These are phyloP conservation scores for Thielaviopsis ethacetica DNA, from an alignment of 2,329 filamentous ascomycete genomes.

Conservation along the genomic window DNA sequence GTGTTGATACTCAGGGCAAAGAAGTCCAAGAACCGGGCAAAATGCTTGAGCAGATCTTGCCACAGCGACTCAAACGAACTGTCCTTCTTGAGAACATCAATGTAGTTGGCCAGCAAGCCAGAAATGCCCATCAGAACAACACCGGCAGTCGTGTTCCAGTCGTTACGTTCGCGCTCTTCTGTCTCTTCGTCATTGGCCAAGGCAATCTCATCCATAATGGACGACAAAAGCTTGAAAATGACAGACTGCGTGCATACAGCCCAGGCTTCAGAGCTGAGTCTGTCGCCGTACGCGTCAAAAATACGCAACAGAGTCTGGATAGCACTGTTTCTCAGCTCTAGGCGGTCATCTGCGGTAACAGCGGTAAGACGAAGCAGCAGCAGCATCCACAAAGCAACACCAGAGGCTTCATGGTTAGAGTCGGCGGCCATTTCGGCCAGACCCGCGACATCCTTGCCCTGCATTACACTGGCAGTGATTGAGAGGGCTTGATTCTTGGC, in stretches of 20 bases:
- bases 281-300: constrained; percentile 78
- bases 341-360: constrained; percentile 52
- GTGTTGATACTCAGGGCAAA: constrained; percentile 54
- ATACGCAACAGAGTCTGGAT: constrained; percentile 85
- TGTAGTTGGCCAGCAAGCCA: constrained; percentile 57
- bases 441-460: constrained; percentile 32
- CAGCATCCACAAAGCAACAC: constrained; percentile 63
- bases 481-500: constrained; percentile 40
- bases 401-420: constrained; percentile 41
- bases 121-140: constrained; percentile 59
- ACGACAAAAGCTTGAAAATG: constrained; percentile 60
- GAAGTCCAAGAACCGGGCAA: constrained; percentile 47
- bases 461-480: constrained; percentile 39
- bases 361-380: constrained; percentile 54
- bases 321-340: constrained; percentile 69
- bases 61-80: constrained; percentile 56
- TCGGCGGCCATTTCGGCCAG: constrained; percentile 42
- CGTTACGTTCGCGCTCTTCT: constrained; percentile 28
- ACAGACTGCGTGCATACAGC: constrained; percentile 66
- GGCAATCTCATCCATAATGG: constrained; percentile 27
- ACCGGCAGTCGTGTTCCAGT: constrained; percentile 61
- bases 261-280: constrained; percentile 65
- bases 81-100: constrained; percentile 53
- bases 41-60: constrained; percentile 54
- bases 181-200: constrained; percentile 12